Conservation (phyloP, 2,329 filamentous ascomycete species). For the Aspergillus pseudotamarii region DNA sequence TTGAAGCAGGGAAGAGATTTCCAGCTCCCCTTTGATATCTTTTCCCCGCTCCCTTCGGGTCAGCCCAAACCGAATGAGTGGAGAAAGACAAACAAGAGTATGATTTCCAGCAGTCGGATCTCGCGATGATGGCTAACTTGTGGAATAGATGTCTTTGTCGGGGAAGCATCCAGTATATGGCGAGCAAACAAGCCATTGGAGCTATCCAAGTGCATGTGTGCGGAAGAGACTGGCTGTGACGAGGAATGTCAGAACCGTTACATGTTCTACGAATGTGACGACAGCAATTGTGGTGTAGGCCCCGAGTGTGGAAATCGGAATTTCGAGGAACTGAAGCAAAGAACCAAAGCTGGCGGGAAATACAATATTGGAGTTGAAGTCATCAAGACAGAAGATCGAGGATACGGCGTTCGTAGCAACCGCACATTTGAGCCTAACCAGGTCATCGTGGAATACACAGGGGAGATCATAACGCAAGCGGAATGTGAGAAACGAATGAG, state of each 20-base stretch:
- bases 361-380: conserved; percentile 95
- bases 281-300: conserved; percentile 81
- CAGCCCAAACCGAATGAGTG: conserved; percentile 93
- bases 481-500: conserved; percentile 95
- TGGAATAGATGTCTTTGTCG: conserved; percentile 80
- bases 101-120: conserved; percentile 37
- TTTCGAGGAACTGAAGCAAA: conserved; percentile 76
- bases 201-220: conserved; percentile 78
- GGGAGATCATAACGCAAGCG: conserved; percentile 93
- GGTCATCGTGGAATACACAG: conserved; percentile 98
- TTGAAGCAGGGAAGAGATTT: conserved; percentile 77
- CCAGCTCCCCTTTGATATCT: conserved; percentile 86
- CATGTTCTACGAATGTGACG: conserved; percentile 97
- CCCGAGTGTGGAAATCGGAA: conserved; percentile 83
- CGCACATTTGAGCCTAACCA: conserved; percentile 84
- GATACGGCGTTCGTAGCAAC: conserved; percentile 89
- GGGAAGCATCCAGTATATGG: conserved; percentile 78
- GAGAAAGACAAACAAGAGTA: conserved; percentile 89
- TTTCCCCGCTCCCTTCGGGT: conserved; percentile 79
- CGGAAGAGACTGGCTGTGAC: conserved; percentile 75
- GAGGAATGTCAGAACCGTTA: conserved; percentile 92
- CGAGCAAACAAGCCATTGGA: conserved; percentile 75
- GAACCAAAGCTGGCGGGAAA: conserved; percentile 76
- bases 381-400: conserved; percentile 83
- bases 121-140: conserved; percentile 32